Base-by-base conservation (phyloP, 768 basidiomycete species). In the Trametes cingulata region DNA sequence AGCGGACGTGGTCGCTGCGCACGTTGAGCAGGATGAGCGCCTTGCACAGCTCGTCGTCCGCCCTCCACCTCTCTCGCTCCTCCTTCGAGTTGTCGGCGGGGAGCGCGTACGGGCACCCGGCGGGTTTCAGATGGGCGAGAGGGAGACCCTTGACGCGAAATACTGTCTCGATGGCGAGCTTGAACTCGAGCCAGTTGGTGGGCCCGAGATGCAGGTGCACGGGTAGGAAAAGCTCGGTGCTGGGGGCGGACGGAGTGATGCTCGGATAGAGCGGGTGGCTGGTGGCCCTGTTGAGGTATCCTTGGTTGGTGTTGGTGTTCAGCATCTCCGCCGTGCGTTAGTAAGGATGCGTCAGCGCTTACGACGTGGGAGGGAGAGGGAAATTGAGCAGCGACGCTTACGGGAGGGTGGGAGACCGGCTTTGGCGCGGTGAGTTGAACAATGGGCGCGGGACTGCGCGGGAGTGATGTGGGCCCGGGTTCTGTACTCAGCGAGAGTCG, bases 21-120 rank as follows among this genome's bases (percentile, higher is more conserved):
- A 61, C 60, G 22, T 60, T 60, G 37, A 60, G 53, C 59, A 55
- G 17, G 19, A 60, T 36, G 20, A 55, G 22, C 29, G 59, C 54
- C 42, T 56, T 51, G 60, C 60, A 61, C 35, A 61, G 43, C 22
- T 61, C 48, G 60, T 61, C 53, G 33, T 61, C 53, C 29, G 27
- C 41, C 17, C 15, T 17, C 60, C 60, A 51, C n/a, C 50, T 25
- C 37, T 19, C 49, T 19, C 13, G 24, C 1, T 24, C 13, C 33
- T 42, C 45, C 20, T 55, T n/a, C n/a, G n/a, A n/a, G n/a, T n/a
- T 24, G 40, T 48, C 39, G 12, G 27, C 40, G 22, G 29, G 5
- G 33, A 42, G 33, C 27, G 15, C 25, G 14, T 19, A 49, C 19
- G 47, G 47, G 41, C 41, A 22, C 17, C 20, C 56, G 39, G 22